Evolutionary conservation across 176 grass and related monocot species (phyloP).

Genomic region (Elaeis guineensis): DNA sequence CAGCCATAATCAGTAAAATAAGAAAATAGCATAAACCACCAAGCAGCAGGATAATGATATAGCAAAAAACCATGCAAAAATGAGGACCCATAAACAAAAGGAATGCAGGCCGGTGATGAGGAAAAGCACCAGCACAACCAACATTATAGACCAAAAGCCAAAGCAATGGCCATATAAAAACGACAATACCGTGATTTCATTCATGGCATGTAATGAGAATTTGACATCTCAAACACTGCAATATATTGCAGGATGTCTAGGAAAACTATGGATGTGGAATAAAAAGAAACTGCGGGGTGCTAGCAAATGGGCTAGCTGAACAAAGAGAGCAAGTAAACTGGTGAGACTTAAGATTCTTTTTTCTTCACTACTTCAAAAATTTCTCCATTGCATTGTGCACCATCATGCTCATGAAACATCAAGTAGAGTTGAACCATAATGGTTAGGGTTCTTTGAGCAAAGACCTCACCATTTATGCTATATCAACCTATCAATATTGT

Average conservation of each 20-base stretch:
- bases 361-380: conserved; percentile 26
- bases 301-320: neutral
- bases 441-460: no score
- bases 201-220: no score
- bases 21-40: conserved; percentile 8
- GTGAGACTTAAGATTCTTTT: conserved; percentile 14
- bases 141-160: conserved; percentile 8
- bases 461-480: no score
- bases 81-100: conserved; percentile 12
- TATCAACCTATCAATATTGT: no score
- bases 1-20: conserved; percentile 5
- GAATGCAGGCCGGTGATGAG: conserved; percentile 16
- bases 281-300: no score
- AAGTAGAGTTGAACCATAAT: no score
- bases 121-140: conserved; percentile 26
- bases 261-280: no score
- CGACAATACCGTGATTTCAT: no score
- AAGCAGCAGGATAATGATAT: conserved; percentile 17
- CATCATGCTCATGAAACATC: neutral
- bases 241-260: no score
- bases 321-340: conserved; percentile 11
- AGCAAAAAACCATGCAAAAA: conserved; percentile 26
- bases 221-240: no score
- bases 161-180: no score
- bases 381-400: conserved; percentile 29